Evolutionary conservation across 768 basidiomycete species (phyloP).

Genomic region (Cantharellus anzutake): DNA sequence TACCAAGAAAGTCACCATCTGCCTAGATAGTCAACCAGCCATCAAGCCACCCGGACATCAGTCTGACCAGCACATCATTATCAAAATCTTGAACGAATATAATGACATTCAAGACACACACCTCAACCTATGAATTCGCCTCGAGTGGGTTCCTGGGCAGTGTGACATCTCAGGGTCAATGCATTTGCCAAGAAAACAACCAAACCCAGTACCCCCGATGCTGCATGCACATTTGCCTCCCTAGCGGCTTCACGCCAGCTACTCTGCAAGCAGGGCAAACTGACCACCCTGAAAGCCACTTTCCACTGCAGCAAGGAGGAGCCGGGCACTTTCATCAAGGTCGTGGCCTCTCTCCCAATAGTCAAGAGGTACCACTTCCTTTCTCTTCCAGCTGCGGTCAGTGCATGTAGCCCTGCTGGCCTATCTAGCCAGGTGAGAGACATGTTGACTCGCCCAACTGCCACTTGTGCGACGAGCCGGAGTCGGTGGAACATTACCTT

Average conservation of each 20-base stretch:
- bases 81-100: background rate
- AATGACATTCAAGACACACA: background rate
- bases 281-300: background rate
- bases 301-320: background rate
- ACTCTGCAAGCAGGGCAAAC: background rate
- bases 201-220: background rate
- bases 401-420: conserved; percentile 5
- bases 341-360: background rate
- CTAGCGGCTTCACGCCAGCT: background rate
- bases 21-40: conserved; percentile 6
- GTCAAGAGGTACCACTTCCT: background rate
- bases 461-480: background rate
- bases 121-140: background rate
- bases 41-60: background rate
- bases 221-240: background rate
- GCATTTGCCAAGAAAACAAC: conserved; percentile 1
- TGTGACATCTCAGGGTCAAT: conserved; percentile 3
- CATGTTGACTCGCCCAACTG: conserved; percentile 6
- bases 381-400: conserved; percentile 6
- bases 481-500: conserved; percentile 8
- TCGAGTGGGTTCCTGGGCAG: conserved; percentile 5
- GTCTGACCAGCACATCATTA: conserved; percentile 2
- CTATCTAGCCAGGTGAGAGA: conserved; percentile 3
- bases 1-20: background rate
- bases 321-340: no score